Evolutionary conservation across 306 rosid species (phyloP), one percentile per base, ranked within the genome.

Genomic region (Ormosia semicastrata): DNA sequence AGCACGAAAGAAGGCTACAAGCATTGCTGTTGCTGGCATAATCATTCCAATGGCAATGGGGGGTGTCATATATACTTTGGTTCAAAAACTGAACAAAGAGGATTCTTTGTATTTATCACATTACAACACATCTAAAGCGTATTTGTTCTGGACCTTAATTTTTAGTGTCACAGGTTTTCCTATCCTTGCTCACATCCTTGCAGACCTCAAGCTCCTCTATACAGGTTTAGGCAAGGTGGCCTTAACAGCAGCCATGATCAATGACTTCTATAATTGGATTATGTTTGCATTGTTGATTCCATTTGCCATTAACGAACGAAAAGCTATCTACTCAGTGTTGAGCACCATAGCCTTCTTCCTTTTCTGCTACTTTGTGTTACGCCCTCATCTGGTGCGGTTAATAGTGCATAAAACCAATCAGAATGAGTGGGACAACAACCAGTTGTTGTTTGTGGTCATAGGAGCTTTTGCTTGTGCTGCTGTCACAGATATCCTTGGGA

Each of bases 201-300:
- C 84, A 2, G 84, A 85, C 53, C 85, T 88, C 33, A 88, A 88
- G 63, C 87, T 88, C 8, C 84, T 88, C 17, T 81, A 85, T 1
- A 85, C 89, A 0, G 82, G 81, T 14, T 64, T 88, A 9, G 91
- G 91, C 0, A 72, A 13, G 69, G 76, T 43, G 15, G 73, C 89
- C 40, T 69, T 88, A 52, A 66, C 86, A 14, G 46, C 75, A 9
- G 89, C 86, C 4, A 85, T 77, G 86, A 40, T 83, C 5, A 82
- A 2, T 57, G 91, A 85, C 40, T 73, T 80, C 36, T 85, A 33
- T 13, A 70, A 82, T 5, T 88, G 91, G 91, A 12, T 80, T 15
- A 6, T 83, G 41, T 80, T 85, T 39, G 66, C 87, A 59, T 0
- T 88, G 41, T 30, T 83, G 37, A 7, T 68, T 17, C 89, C 87